These are phyloP conservation scores for Ceratocystis harringtonii DNA, from an alignment of 2,329 filamentous ascomycete species.

Conservation along the genomic window DNA sequence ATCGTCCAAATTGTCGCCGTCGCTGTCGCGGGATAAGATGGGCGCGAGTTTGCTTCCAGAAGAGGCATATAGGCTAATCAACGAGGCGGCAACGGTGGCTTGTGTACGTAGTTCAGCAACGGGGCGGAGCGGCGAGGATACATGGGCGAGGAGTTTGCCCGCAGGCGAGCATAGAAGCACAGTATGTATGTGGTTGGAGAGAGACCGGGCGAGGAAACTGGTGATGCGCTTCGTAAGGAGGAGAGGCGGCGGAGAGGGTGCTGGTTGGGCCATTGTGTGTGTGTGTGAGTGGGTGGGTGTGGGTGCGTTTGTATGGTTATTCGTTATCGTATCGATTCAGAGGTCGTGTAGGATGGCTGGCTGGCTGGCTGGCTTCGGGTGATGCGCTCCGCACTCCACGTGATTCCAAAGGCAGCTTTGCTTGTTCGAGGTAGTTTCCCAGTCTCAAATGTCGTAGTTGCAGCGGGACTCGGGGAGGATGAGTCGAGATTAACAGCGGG, in stretches of 20 bases:
- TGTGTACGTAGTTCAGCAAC: constrained; percentile 45
- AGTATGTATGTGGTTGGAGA: constrained; percentile 42
- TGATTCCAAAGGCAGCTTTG: neutral
- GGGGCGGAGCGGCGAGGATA: constrained; percentile 37
- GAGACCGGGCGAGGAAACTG: constrained; percentile 43
- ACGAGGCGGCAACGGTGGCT: constrained; percentile 47
- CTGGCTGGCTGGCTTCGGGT: neutral
- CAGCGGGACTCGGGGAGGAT: neutral
- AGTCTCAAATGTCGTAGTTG: neutral
- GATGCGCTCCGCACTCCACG: neutral
- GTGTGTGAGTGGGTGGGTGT: neutral
- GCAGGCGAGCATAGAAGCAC: constrained; percentile 44
- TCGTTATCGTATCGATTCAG: neutral
- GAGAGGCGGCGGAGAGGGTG: constrained; percentile 36
- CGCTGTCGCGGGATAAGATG: constrained; percentile 26
- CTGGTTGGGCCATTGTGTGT: constrained; percentile 24
- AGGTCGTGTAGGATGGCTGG: neutral
- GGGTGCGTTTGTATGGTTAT: neutral
- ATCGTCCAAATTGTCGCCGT: constrained; percentile 20
- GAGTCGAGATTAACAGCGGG: neutral
- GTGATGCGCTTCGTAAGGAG: constrained; percentile 53
- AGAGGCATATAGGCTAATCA: constrained; percentile 43
- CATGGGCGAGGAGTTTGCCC: constrained; percentile 49
- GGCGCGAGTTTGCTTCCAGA: constrained; percentile 29
- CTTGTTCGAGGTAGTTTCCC: neutral